These are phyloP conservation scores for Mortierella sp. DNA, from an alignment of 371 early-diverging fungal species.

Conservation along the genomic window DNA sequence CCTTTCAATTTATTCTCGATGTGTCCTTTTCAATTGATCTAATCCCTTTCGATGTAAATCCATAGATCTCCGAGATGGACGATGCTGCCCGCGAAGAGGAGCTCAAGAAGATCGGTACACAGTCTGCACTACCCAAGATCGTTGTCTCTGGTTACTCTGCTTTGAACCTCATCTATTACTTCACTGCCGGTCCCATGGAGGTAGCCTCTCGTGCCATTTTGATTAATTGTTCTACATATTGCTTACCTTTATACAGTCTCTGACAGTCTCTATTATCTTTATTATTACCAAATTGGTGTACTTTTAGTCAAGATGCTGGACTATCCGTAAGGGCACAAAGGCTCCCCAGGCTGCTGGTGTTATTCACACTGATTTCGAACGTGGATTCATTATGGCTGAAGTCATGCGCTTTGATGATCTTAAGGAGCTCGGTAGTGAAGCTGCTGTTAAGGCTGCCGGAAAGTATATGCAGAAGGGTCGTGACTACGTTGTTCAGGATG, in stretches of 20 bases:
- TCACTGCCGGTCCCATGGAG: constrained; percentile 91
- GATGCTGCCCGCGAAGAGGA: constrained; percentile 60
- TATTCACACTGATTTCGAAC: constrained; percentile 90
- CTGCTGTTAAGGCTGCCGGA: constrained; percentile 82
- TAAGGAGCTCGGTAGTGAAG: constrained; percentile 75
- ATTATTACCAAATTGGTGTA: background rate
- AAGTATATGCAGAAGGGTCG: constrained; percentile 83
- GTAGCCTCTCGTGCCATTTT: constrained; percentile 48
- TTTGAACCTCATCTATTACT: constrained; percentile 90
- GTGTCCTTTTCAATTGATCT: constrained; percentile 19
- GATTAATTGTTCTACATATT: background rate
- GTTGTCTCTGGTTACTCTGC: constrained; percentile 90
- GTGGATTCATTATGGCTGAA: constrained; percentile 95
- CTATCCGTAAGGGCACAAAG: constrained; percentile 74
- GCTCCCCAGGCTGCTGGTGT: constrained; percentile 97
- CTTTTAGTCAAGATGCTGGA: constrained; percentile 47
- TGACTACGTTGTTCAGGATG: constrained; percentile 83
- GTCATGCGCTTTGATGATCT: constrained; percentile 86
- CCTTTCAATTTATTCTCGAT: constrained; percentile 27
- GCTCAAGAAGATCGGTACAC: constrained; percentile 55
- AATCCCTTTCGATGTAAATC: background rate
- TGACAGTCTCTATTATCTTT: background rate
- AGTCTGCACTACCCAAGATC: constrained; percentile 80
- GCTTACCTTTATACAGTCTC: background rate
- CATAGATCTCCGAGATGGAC: constrained; percentile 59